A percentile compares a stretch with the other conserved stretches of the same genome.
Conservation (phyloP, 2,329 filamentous ascomycete species). For the Penicillium paneum region DNA sequence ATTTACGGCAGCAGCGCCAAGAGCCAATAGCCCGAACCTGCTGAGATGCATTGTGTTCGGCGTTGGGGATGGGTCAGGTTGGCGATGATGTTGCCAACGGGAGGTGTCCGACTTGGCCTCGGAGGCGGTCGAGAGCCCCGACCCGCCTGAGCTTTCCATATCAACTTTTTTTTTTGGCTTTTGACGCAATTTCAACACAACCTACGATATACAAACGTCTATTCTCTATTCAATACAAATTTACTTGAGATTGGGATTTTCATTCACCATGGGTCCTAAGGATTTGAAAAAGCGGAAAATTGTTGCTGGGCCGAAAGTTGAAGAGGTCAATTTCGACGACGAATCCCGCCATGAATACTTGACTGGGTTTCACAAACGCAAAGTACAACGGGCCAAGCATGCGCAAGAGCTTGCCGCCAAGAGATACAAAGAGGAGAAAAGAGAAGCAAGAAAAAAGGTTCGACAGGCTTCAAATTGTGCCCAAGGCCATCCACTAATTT, state of each 20-base stretch:
- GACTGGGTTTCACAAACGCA: conserved; percentile 96
- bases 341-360: conserved; percentile 79
- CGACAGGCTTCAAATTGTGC: conserved; percentile 14
- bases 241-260: background rate
- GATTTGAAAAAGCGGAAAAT: conserved; percentile 65
- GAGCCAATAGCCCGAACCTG: conserved; percentile 47
- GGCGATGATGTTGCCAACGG: conserved; percentile 32
- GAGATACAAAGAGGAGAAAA: conserved; percentile 72
- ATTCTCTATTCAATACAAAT: background rate
- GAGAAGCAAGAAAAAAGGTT: conserved; percentile 73
- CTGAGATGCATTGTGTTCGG: conserved; percentile 42
- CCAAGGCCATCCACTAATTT: conserved; percentile 5
- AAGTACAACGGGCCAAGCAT: conserved; percentile 76
- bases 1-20: conserved; percentile 57
- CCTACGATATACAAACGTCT: background rate
- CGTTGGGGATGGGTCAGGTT: conserved; percentile 18
- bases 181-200: background rate
- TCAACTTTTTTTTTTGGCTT: conserved; percentile 20
- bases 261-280: conserved; percentile 49
- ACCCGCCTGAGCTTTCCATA: conserved; percentile 28
- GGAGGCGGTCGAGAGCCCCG: conserved; percentile 37
- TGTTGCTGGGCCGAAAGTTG: conserved; percentile 49
- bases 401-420: conserved; percentile 79
- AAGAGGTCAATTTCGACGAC: conserved; percentile 83
- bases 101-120: conserved; percentile 26